Base-by-base conservation (phyloP, 345 rosid genomes). In the Salix suchowensis region DNA sequence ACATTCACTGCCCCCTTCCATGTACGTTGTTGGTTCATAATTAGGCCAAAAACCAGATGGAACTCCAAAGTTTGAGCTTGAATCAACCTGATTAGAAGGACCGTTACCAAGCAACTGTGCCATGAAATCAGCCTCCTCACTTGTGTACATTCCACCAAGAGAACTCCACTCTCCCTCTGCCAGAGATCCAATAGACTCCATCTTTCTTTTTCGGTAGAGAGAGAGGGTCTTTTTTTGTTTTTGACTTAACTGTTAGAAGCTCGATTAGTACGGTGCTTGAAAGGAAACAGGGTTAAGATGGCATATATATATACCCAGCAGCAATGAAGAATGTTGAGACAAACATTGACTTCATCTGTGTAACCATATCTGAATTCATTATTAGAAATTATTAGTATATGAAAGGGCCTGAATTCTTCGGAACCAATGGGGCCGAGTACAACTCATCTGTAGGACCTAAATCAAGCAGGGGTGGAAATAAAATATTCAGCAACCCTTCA, bases 101-200 rank as follows among this genome's bases (percentile, higher is more conserved):
- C 65, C 82, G 39, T 82, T 81, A 2, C 82, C 85, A 2, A 90
- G 89, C 82, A 92, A 81, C 36, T 89, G 90, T 44, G 88, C 88
- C 92, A 89, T 82, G 87, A 92, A 89, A 69, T 94, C 90, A 64
- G 88, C 86, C 80, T 94, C 98, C 64, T 94, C 95, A 55, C 78
- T 71, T 32, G 91, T 80, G 70, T 78, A 83, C 79, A 88, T 80
- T 67, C 88, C 93, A 30, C 86, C 75, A 2, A 89, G 81, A 71
- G 79, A 83, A 54, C 83, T 84, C 96, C 97, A 92, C 36, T 87
- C 92, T 44, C 88, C 88, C 50, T 82, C 89, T n/a, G 72, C 39
- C n/a, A 65, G 50, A 39, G 75, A 74, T 69, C 83, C 91, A 82
- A 84, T 79, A 26, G 85, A 72, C 74, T 89, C 91, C 92, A 90